Evolutionary conservation across 352 stramenopile genomes (phyloP), one percentile per base, ranked within the genome.

Genomic region (Lagenidium giganteum): DNA sequence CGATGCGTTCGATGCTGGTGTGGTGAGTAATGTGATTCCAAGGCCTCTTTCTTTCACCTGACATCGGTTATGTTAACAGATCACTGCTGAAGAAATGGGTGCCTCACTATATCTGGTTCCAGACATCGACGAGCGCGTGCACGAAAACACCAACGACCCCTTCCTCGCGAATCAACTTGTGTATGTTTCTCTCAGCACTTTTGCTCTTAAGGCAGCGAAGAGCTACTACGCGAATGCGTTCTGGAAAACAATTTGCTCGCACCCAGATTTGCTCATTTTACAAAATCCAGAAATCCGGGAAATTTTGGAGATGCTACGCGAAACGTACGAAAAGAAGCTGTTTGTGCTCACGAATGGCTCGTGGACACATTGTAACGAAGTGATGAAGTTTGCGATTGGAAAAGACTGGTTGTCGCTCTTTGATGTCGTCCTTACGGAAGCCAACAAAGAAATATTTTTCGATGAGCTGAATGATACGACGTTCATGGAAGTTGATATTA

Each of bases 391-490:
- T 30, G 61, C 64, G 13, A 44, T 81, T 13, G 64, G 64, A 6
- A 63, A 56, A 7, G 68, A 77, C 54, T 81, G 68, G 68, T 38
- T 54, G 9, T 44, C 40, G 17, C 70, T 67, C 45, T 81, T 81
- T 27, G 61, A 74, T 23, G 45, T 81, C 16, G 59, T 81, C 20
- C 27, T 77, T 16, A 81, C 64, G 1, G 64, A 81, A 16, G 59
- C 61, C 25, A 69, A 73, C 32, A 76, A 75, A 33, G 64, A 76
- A 16, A 57, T 72, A 8, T 81, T 81, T 47, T 81, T 77, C 33
- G 64, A 77, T 51, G 50, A 72, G 33, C 59, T 71, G 46, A 73
- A 81, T 45, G 58, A 70, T 22, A 64, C 47, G 1, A 45, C 59
- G 14, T 81, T 81, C 53, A 61, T 52, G 4, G 60, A 70, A 46